Conservation (phyloP, 768 basidiomycete species). For the Leccinum broughii region DNA sequence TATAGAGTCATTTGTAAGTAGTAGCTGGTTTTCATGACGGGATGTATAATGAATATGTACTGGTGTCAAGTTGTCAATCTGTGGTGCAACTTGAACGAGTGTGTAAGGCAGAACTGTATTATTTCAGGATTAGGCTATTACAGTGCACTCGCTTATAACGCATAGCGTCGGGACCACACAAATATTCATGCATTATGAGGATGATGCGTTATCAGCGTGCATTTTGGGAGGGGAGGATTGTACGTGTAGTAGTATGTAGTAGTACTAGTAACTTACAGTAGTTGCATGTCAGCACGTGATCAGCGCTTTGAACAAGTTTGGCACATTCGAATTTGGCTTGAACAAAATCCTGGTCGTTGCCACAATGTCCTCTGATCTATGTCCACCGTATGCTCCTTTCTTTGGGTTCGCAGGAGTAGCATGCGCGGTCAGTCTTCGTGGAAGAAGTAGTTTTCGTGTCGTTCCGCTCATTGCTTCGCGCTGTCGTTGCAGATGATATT, state of each 20-base stretch:
- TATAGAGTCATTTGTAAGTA: no score
- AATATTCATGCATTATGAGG: no score
- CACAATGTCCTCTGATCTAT: constrained; percentile 54
- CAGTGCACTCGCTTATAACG: no score
- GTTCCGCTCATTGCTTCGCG: constrained; percentile 10
- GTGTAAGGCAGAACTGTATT: background rate
- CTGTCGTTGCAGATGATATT: constrained; percentile 79
- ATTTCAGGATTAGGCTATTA: background rate
- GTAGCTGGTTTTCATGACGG: no score
- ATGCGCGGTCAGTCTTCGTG: constrained; percentile 66
- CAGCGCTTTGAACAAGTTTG: background rate
- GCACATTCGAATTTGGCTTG: background rate
- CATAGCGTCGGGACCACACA: no score
- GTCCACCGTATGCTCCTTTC: constrained; percentile 95
- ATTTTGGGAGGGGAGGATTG: no score
- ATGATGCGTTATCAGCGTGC: no score
- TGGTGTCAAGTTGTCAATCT: background rate
- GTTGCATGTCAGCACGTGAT: constrained; percentile 12
- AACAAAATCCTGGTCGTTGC: constrained; percentile 1
- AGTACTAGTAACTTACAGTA: no score
- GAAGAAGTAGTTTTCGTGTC: background rate
- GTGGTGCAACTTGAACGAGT: background rate
- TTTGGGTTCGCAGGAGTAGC: constrained; percentile 98
- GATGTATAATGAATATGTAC: no score
- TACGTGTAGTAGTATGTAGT: no score